Evolutionary conservation across 2,329 filamentous ascomycete species (phyloP).

Genomic region (Aspergillus carbonarius): DNA sequence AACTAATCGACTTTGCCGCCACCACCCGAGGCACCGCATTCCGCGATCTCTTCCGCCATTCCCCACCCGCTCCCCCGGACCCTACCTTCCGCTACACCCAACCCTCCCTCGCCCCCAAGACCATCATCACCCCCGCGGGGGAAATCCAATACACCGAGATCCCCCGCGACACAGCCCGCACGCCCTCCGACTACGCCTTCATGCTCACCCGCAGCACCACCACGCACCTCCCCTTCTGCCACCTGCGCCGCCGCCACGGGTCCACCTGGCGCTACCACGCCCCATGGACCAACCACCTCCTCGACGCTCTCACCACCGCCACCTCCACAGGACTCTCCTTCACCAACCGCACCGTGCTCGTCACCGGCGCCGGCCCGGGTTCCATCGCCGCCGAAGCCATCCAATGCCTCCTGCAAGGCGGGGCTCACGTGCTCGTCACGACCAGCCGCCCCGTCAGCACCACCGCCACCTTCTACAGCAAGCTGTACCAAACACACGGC

Average conservation of each 20-base stretch:
- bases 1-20: neutral
- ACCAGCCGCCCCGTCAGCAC: neutral
- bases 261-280: neutral
- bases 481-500: neutral
- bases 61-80: neutral
- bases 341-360: neutral
- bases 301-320: neutral
- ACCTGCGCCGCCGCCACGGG: neutral
- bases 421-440: conserved; percentile 2
- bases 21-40: neutral
- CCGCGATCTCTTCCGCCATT: neutral
- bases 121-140: neutral
- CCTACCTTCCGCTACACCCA: neutral
- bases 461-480: neutral
- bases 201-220: neutral
- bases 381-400: neutral
- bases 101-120: neutral
- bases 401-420: neutral
- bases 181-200: neutral
- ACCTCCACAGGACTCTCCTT: neutral
- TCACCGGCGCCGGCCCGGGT: neutral
- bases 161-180: neutral
- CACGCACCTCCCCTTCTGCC: neutral
- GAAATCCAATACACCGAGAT: neutral
- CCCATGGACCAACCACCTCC: neutral